phyloP scores from a whole-genome alignment of 805 yeast species.

The Candida qinlingensis region DNA sequence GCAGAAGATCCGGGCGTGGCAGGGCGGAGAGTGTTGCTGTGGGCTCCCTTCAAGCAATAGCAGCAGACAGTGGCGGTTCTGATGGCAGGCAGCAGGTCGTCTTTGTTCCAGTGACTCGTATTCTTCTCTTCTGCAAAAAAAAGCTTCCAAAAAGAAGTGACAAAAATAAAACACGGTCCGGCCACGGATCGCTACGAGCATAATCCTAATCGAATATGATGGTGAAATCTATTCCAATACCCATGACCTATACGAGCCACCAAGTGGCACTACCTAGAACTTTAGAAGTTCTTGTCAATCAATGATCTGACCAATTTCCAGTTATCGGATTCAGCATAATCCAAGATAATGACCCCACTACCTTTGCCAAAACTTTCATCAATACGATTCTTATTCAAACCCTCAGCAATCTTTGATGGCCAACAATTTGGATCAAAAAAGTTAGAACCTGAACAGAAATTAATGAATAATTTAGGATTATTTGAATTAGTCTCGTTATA shows the following conservation, averaged over 20 bases:
- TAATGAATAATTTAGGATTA: slow-evolving; percentile 56
- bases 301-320: slow-evolving; percentile 52
- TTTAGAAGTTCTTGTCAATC: slow-evolving; percentile 50
- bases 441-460: slow-evolving; percentile 71
- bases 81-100: too few species aligned
- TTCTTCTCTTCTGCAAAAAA: too few species aligned
- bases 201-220: not conserved
- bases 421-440: slow-evolving; percentile 67
- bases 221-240: too few species aligned
- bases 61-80: too few species aligned
- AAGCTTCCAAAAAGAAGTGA: too few species aligned
- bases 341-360: slow-evolving; percentile 62
- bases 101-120: too few species aligned
- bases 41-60: too few species aligned
- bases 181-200: not conserved
- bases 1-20: too few species aligned
- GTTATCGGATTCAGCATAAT: slow-evolving; percentile 55
- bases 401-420: slow-evolving; percentile 63
- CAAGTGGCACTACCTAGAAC: slow-evolving; percentile 19
- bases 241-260: too few species aligned
- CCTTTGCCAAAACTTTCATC: slow-evolving; percentile 47
- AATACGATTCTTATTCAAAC: slow-evolving; percentile 38
- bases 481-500: slow-evolving; percentile 38
- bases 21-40: too few species aligned
- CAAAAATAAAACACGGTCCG: too few species aligned